Conservation (phyloP, 768 basidiomycete species). For the Amanita subjunquillea region DNA sequence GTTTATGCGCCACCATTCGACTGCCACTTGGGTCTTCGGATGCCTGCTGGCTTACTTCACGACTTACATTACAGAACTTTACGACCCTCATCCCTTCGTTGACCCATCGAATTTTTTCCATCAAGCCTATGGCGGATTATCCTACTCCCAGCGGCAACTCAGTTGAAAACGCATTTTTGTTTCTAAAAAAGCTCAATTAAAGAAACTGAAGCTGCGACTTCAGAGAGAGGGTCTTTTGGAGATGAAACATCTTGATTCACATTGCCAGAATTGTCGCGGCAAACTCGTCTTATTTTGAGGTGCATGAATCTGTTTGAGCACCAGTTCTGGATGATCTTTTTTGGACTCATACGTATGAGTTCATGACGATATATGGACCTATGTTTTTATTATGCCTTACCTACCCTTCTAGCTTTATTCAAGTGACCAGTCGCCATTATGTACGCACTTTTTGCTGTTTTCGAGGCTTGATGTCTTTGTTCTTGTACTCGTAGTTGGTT, state of each 20-base stretch:
- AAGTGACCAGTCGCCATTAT: not conserved
- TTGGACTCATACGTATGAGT: not conserved
- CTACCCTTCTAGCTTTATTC: not conserved
- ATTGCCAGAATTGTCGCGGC: constrained; percentile 29
- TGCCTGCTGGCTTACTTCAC: constrained; percentile 40
- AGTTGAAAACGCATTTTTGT: constrained; percentile 32
- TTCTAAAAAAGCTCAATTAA: constrained; percentile 56
- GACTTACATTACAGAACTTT: constrained; percentile 49
- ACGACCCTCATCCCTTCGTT: constrained; percentile 38
- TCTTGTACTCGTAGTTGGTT: constrained; percentile 21
- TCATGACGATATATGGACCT: constrained; percentile 1
- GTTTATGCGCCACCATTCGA: constrained; percentile 7
- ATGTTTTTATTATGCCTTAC: not conserved
- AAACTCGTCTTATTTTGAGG: constrained; percentile 30
- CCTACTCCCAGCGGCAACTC: not conserved
- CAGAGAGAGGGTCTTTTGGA: constrained; percentile 24
- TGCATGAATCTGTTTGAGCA: not conserved
- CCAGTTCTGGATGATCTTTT: not conserved
- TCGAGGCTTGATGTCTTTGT: constrained; percentile 11
- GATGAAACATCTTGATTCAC: constrained; percentile 17
- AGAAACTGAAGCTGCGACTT: constrained; percentile 48
- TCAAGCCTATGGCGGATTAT: not conserved
- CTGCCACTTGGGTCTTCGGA: constrained; percentile 31
- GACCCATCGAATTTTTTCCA: not conserved
- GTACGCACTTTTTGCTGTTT: not conserved